Percentiles rank a stretch among this genome's conserved stretches.
These are phyloP conservation scores for Taiozyma sp. DNA, from an alignment of 1,139 yeast genomes.

Conservation along the genomic window DNA sequence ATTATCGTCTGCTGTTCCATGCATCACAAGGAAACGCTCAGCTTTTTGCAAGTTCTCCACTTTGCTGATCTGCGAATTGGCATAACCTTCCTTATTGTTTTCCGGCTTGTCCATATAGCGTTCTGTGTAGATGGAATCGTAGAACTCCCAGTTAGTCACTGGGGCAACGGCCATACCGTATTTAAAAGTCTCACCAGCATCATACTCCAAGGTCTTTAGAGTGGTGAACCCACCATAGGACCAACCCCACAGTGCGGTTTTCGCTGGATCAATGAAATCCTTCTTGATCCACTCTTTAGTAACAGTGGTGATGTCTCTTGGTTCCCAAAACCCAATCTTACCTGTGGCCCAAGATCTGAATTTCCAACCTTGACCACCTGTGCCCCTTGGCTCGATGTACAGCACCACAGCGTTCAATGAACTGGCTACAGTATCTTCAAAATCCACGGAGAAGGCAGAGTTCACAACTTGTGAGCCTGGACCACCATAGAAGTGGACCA, in stretches of 20 bases:
- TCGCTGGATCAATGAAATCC: conserved; percentile 51
- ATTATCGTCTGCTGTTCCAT: conserved; percentile 97
- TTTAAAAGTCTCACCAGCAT: conserved; percentile 60
- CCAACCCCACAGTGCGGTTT: conserved; percentile 97
- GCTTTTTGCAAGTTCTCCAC: conserved; percentile 42
- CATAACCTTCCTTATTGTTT: conserved; percentile 51
- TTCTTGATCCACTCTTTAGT: conserved; percentile 58
- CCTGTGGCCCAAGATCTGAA: conserved; percentile 64
- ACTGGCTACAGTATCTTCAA: conserved; percentile 69
- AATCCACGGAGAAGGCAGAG: conserved; percentile 50
- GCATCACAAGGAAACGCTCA: conserved; percentile 74
- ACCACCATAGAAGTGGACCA: conserved; percentile 89
- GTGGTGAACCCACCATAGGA: conserved; percentile 84
- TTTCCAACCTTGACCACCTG: conserved; percentile 85
- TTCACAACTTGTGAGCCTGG: conserved; percentile 83
- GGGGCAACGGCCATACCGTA: conserved; percentile 91
- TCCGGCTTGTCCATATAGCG: conserved; percentile 76
- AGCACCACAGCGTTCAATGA: conserved; percentile 70
- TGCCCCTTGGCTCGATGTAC: conserved; percentile 91
- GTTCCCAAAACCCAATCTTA: conserved; percentile 82
- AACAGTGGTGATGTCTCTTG: conserved; percentile 70
- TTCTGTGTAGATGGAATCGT: conserved; percentile 86
- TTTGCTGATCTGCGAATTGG: conserved; percentile 41
- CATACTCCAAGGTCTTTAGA: conserved; percentile 69
- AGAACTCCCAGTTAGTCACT: conserved; percentile 76